phyloP scores from a whole-genome alignment of 345 rosid species.

The Sonneratia caseolaris region DNA sequence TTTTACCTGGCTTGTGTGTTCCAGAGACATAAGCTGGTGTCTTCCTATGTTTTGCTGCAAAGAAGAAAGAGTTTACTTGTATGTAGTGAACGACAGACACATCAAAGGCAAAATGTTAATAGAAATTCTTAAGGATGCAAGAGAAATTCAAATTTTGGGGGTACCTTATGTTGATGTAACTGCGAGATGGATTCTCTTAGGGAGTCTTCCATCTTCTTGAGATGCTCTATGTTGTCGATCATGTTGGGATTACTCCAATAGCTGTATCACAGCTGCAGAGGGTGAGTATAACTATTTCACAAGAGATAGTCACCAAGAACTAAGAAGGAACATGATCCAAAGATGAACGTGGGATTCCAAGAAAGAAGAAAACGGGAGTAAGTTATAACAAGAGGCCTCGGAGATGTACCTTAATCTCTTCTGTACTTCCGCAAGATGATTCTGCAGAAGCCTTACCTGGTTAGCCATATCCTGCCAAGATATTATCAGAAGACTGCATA shows the following conservation, averaged over 20 bases:
- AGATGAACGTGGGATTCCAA: neutral
- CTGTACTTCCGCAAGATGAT: slow-evolving; percentile 54
- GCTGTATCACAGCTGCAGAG: slow-evolving; percentile 22
- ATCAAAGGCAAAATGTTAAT: neutral
- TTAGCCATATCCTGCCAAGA: slow-evolving; percentile 51
- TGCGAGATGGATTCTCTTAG: slow-evolving; percentile 50
- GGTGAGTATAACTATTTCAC: neutral
- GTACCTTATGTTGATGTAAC: slow-evolving; percentile 50
- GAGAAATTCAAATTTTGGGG: neutral
- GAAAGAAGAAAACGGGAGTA: slow-evolving; percentile 2
- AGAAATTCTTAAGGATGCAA: neutral
- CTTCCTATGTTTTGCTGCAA: slow-evolving; percentile 53
- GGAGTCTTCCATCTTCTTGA: slow-evolving; percentile 67
- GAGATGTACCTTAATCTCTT: slow-evolving; percentile 66
- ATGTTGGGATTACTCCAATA: slow-evolving; percentile 62
- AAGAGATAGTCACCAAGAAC: slow-evolving; percentile 10
- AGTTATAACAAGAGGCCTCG: neutral
- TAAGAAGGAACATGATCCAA: neutral
- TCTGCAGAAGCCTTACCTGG: slow-evolving; percentile 48
- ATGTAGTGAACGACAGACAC: neutral
- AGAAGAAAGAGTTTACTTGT: slow-evolving; percentile 8
- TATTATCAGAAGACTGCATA: slow-evolving; percentile 7
- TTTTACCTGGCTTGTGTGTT: slow-evolving; percentile 52
- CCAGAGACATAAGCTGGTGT: slow-evolving; percentile 47
- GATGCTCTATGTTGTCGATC: slow-evolving; percentile 55